Evolutionary conservation across 1,284 basidiomycete species (phyloP), one percentile per base, ranked within the genome.

Genomic region (Rhizoctonia solani): DNA sequence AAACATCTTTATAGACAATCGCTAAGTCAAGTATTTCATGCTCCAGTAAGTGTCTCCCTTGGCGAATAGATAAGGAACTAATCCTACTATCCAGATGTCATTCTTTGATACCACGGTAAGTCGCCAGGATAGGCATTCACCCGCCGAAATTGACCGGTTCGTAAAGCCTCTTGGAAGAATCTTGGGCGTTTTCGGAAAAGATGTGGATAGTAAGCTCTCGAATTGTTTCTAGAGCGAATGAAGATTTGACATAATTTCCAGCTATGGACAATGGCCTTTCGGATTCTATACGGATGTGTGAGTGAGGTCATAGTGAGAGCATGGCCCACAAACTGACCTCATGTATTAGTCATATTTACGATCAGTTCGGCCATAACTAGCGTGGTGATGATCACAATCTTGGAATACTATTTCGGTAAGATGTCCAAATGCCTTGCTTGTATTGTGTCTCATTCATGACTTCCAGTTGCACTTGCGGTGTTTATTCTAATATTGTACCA

Each of bases 31-130:
- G 81, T 89, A 37, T 85, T 88, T 73, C 83, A 85, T 72, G 85
- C 85, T 0, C 86, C 87, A 14, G 58, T 61, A 21, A 61, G 39
- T n/a, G 29, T 19, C 27, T 41, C 19, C 54, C 37, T 8, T 14
- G 6, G 11, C 34, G 8, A 53, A 4, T 16, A 16, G 27, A 6
- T 8, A 32, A 53, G 29, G 25, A 13, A 13, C 50, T 53, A 41
- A 58, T 27, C 37, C 16, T 58, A n/a, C 30, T 29, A 8, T n/a
- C 2, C 25, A 58, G 0, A 89, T 89, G 85, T 82, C 83, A 0
- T 87, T 88, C 73, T 89, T 88, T 70, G 87, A 89, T 74, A 84
- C 85, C 0, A 87, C 85, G 16, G 85, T 86, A 55, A n/a, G n/a
- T 72, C 80, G 70, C 1, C 4, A 54, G n/a, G n/a, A n/a, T n/a